phyloP scores from a whole-genome alignment of 345 rosid species.

The Toxicodendron radicans region DNA sequence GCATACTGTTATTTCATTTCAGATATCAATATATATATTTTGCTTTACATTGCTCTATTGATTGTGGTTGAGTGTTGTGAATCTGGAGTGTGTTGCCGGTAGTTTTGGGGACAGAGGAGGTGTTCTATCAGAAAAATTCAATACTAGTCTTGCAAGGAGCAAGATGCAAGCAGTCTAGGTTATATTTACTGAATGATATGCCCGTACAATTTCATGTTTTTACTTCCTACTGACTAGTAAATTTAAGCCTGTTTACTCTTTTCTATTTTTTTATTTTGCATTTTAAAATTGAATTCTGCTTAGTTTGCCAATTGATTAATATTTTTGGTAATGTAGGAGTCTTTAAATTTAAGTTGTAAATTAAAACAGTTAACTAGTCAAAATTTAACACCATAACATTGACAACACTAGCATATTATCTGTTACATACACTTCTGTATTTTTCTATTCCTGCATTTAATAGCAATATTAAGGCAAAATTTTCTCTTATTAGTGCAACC shows the following conservation, averaged over 20 bases:
- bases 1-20: too few relatives aligned
- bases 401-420: not conserved
- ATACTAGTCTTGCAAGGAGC: not conserved
- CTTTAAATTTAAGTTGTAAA: not conserved
- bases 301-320: too few relatives aligned
- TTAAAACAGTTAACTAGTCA: not conserved
- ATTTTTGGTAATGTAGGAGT: not conserved
- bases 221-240: not conserved
- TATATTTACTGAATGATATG: not conserved
- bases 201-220: not conserved
- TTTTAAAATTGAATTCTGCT: too few relatives aligned
- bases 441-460: not conserved
- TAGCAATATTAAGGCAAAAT: not conserved
- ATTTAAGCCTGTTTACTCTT: not conserved
- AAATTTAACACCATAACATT: not conserved
- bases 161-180: not conserved
- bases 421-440: not conserved
- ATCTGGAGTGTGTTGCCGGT: too few relatives aligned
- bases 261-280: not conserved
- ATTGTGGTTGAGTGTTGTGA: too few relatives aligned
- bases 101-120: too few relatives aligned
- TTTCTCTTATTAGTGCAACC: conserved; percentile 12
- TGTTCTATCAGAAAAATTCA: too few relatives aligned
- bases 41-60: too few relatives aligned
- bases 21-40: too few relatives aligned